Percentiles rank a stretch among this genome's conserved stretches.
Evolutionary conservation across 2,329 filamentous ascomycete species (phyloP).

Genomic region (Bipolaris bicolor): DNA sequence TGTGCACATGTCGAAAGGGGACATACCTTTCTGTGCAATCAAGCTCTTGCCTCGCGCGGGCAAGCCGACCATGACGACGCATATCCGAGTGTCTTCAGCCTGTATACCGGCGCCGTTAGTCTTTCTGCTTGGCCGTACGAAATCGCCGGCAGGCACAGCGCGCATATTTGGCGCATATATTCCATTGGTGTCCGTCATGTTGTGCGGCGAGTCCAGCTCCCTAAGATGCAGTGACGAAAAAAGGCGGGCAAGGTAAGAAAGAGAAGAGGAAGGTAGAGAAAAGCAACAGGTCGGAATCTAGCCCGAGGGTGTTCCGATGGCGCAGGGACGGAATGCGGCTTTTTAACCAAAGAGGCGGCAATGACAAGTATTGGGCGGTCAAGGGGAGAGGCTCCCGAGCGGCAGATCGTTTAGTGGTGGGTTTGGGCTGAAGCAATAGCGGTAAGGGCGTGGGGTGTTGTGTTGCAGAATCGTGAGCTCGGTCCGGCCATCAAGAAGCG

Average conservation of each 20-base stretch:
- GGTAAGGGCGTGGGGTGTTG: conserved; percentile 29
- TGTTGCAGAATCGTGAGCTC: conserved; percentile 39
- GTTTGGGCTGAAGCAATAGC: conserved; percentile 26
- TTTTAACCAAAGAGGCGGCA: conserved; percentile 19
- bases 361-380: conserved; percentile 25
- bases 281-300: conserved; percentile 36
- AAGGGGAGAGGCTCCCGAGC: conserved; percentile 17
- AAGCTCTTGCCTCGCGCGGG: conserved; percentile 96
- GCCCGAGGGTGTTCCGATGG: conserved; percentile 41
- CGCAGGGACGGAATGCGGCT: conserved; percentile 29
- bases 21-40: conserved; percentile 91
- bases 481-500: conserved; percentile 44
- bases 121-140: conserved; percentile 52
- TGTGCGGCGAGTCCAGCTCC: conserved; percentile 38
- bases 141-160: conserved; percentile 51
- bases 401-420: conserved; percentile 13
- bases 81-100: conserved; percentile 95
- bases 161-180: conserved; percentile 49
- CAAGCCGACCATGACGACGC: conserved; percentile 97
- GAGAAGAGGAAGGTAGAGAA: conserved; percentile 22
- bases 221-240: conserved; percentile 20
- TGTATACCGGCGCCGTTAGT: conserved; percentile 73
- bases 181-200: conserved; percentile 47
- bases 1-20: neutral
- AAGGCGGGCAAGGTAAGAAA: conserved; percentile 24